phyloP scores from a whole-genome alignment of 1,284 basidiomycete genomes.

The Sanghuangporus baumii region DNA sequence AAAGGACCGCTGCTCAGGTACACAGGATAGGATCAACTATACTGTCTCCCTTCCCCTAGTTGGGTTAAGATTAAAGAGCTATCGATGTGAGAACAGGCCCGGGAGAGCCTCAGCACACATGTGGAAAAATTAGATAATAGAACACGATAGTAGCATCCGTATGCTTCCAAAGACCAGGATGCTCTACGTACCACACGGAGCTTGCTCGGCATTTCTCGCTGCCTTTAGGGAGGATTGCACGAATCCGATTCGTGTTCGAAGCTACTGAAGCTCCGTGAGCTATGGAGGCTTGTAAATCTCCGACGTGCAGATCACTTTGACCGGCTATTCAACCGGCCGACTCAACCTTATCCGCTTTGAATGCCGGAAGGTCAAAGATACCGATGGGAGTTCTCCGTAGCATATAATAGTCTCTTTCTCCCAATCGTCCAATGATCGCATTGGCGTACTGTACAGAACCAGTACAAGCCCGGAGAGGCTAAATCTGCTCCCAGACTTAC shows the following conservation, averaged over 20 bases:
- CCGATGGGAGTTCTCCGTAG: not conserved
- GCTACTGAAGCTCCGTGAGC: not conserved
- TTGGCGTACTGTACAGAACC: too few species aligned
- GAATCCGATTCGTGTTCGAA: not conserved
- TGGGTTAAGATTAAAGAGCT: not conserved
- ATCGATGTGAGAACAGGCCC: not conserved
- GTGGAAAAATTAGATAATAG: not conserved
- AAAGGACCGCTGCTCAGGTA: not conserved
- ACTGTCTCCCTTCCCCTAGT: not conserved
- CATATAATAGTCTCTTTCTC: too few species aligned
- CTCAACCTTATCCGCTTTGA: not conserved
- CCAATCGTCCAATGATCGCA: too few species aligned
- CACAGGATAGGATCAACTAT: not conserved
- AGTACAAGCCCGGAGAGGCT: too few species aligned
- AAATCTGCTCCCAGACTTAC: too few species aligned
- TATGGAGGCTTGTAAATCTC: conserved; percentile 1
- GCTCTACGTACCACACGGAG: too few species aligned
- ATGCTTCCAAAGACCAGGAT: not conserved
- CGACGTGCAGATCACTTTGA: not conserved
- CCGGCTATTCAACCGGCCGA: not conserved
- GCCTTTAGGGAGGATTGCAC: not conserved
- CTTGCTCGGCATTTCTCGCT: not conserved
- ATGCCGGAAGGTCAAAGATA: not conserved
- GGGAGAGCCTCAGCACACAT: not conserved
- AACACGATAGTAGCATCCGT: not conserved